Percentiles rank a stretch among this genome's conserved stretches.
Evolutionary conservation across 2,329 filamentous ascomycete genomes (phyloP).

Genomic region (Sordariomycetes sp.): DNA sequence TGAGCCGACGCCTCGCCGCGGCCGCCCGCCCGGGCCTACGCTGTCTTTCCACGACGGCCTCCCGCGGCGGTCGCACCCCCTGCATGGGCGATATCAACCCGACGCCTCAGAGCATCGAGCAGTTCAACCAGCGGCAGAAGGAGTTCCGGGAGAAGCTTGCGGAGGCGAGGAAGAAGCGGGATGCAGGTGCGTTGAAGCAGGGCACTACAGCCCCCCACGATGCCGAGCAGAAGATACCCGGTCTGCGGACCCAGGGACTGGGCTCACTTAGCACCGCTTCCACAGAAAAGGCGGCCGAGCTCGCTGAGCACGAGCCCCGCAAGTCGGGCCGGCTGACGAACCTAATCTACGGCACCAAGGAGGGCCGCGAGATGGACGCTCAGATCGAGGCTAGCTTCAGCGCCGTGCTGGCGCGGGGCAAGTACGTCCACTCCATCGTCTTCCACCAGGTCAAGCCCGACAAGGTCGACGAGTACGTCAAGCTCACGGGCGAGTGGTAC

Average conservation of each 20-base stretch:
- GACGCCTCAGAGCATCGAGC: conserved; percentile 49
- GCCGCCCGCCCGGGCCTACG: conserved; percentile 33
- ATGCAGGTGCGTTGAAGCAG: conserved; percentile 59
- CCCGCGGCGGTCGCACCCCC: conserved; percentile 39
- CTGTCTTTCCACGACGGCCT: conserved; percentile 42
- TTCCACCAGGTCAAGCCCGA: conserved; percentile 94
- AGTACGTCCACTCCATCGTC: conserved; percentile 97
- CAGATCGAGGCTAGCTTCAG: conserved; percentile 96
- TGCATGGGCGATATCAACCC: conserved; percentile 71
- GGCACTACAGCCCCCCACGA: conserved; percentile 19
- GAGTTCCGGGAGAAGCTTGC: conserved; percentile 74
- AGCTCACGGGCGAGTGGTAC: conserved; percentile 84
- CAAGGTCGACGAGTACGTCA: conserved; percentile 87
- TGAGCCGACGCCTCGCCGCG: conserved; percentile 16
- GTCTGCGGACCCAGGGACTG: conserved; percentile 26
- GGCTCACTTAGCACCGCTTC: conserved; percentile 49
- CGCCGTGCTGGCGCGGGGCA: conserved; percentile 85
- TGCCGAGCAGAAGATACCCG: conserved; percentile 1
- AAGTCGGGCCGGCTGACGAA: conserved; percentile 65
- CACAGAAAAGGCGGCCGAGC: conserved; percentile 13
- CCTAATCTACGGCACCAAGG: conserved; percentile 93
- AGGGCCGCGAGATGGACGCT: conserved; percentile 84
- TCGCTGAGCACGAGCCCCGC: conserved; percentile 36
- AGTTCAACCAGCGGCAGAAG: conserved; percentile 75
- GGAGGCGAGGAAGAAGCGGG: conserved; percentile 65